Evolutionary conservation across 208 protist species (phyloP), one percentile per base, ranked within the genome.

Genomic region (Paratrypanosoma confusum): DNA sequence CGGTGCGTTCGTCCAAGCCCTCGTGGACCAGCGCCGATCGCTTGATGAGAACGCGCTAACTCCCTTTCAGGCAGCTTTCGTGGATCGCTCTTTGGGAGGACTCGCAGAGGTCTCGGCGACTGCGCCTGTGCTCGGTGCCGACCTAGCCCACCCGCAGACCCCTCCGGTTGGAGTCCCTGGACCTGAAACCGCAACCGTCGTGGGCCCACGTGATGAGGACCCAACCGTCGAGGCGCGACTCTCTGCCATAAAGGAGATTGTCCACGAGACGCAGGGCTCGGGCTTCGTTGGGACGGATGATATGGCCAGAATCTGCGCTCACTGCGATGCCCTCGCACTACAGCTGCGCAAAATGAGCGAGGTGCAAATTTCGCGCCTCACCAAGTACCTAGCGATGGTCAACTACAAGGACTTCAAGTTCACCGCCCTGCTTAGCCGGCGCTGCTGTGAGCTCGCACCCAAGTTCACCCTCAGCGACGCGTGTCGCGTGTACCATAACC

Each of bases 381-480:
- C 82, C 17, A 65, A 65, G 43, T 51, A 60, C 2, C 59, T 93
- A 0, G 65, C 74, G 1, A 65, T 55, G 17, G 33, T 85, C 25
- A 50, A 83, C 36, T 86, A 90, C 47, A 71, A 70, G 23, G 75
- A 82, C 38, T 84, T 84, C 50, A 36, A 70, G 2, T 69, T 74
- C 51, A 79, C 75, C 10, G 45, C 66, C 16, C 53, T 77, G 5
- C 55, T 93, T 25, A 55, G 74, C 0, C 72, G 84, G 0, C 71
- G 84, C 6, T 60, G 71, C n/a, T 90, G 80, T 39, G 77, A 87
- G 44, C 64, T 93, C 26, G 69, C 66, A 7, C 39, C 64, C 3
- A 57, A 72, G 24, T 37, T 89, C 7, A 53, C 57, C 3, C 27
- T 22, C 1, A 46, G 32, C 0, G 77, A 89, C 21, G 39, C 76